Evolutionary conservation across 495 filamentous ascomycete genomes (phyloP).

Genomic region (Penicillium dipodomyicola): DNA sequence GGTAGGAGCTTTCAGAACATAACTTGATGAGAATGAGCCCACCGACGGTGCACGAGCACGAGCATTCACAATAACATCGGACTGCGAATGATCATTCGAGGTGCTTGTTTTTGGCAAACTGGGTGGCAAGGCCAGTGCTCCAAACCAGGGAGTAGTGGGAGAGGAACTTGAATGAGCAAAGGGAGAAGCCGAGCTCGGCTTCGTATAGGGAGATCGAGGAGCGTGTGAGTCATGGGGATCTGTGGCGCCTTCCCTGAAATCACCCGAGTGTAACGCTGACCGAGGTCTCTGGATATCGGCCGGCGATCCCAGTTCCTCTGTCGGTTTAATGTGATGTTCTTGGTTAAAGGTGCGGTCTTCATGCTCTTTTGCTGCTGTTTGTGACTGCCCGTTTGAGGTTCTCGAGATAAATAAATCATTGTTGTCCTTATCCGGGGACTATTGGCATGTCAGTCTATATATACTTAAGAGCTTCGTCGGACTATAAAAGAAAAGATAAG

Average conservation of each 20-base stretch:
- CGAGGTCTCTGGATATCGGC: constrained; percentile 74
- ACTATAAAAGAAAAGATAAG: not conserved
- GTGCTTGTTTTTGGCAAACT: constrained; percentile 15
- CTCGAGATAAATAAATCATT: constrained; percentile 11
- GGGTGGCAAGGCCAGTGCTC: constrained; percentile 26
- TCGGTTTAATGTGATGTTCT: constrained; percentile 3
- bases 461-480: not conserved
- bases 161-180: constrained; percentile 39
- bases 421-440: constrained; percentile 10
- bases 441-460: constrained; percentile 12
- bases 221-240: constrained; percentile 26
- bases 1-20: constrained; percentile 82
- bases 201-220: constrained; percentile 22
- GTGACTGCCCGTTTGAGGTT: constrained; percentile 8
- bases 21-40: constrained; percentile 76
- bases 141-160: constrained; percentile 52
- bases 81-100: constrained; percentile 19
- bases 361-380: constrained; percentile 11
- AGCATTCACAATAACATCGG: constrained; percentile 17
- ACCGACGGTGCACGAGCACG: constrained; percentile 60
- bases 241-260: constrained; percentile 68
- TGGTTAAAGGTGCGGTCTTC: constrained; percentile 9
- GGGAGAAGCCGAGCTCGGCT: constrained; percentile 17
- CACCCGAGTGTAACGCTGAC: constrained; percentile 84
- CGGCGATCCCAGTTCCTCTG: constrained; percentile 35